Evolutionary conservation across 495 filamentous ascomycete species (phyloP), one percentile per base, ranked within the genome.

Genomic region (Podospora didyma): DNA sequence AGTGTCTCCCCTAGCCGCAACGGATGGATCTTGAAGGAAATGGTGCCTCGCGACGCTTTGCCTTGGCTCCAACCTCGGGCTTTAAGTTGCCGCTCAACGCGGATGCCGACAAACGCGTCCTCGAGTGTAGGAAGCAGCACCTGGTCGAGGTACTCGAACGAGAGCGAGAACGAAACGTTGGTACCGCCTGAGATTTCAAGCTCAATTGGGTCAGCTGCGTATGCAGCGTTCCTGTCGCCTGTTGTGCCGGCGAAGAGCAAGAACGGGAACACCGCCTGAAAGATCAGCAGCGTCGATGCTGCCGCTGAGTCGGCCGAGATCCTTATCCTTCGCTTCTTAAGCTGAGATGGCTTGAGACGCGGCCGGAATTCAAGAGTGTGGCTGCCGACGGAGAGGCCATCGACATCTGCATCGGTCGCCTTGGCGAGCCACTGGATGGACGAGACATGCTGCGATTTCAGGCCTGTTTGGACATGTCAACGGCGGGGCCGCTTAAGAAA

Each of bases 191-290:
- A 79, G 17, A 96, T 84, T 16, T 76, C 81, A 3, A 93, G 64
- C 17, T 73, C 73, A 31, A 85, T 73, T 1, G 75, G 39, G 12
- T 31, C 19, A 2, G 16, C n/a, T n/a, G n/a, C n/a, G n/a, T n/a
- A 45, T 21, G 2, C 73, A 66, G 14, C 62, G 64, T 5, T 42
- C 26, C 50, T 58, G 4, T 68, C 70, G 44, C 66, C n/a, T n/a
- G n/a, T n/a, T n/a, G n/a, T 73, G 28, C 75, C 75, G 1, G 82
- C 77, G 56, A 86, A 84, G 2, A 95, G 68, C 2, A 94, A 67
- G 67, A 86, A 92, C 0, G 91, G 91, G 41, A 95, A 82, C 3
- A 96, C 70, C 2, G 91, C 87, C 69, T 96, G 91, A 59, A 94
- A 82, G 24, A 93, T 82, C n/a, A 95, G 75, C 52, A 85, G 73